These are phyloP conservation scores for Aspergillus candidus DNA, from an alignment of 2,329 filamentous ascomycete species.

Conservation along the genomic window DNA sequence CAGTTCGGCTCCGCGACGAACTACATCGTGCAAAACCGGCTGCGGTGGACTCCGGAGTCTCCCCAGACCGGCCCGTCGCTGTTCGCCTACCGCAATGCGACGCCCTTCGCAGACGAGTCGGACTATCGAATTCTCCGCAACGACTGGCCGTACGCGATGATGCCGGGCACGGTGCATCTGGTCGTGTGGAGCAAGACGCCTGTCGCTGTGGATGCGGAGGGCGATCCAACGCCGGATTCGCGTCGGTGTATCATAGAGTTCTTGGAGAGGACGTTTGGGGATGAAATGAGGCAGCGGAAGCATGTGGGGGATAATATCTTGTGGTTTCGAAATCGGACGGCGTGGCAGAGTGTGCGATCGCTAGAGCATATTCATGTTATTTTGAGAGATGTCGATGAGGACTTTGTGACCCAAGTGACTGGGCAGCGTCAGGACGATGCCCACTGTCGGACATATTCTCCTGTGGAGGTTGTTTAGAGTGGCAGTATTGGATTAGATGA, in stretches of 20 bases:
- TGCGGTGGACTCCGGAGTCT: not conserved
- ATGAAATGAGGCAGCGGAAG: not conserved
- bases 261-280: not conserved
- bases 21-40: constrained; percentile 1
- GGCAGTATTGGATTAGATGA: too few relatives aligned
- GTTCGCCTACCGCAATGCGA: not conserved
- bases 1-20: constrained; percentile 1
- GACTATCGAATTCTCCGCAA: constrained; percentile 5
- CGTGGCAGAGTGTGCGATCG: constrained; percentile 3
- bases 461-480: not conserved
- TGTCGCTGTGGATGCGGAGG: not conserved
- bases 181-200: constrained; percentile 3
- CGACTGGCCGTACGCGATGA: constrained; percentile 5
- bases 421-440: not conserved
- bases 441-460: not conserved
- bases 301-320: not conserved
- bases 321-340: constrained; percentile 3
- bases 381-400: constrained; percentile 1
- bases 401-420: not conserved
- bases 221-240: not conserved
- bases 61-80: not conserved
- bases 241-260: not conserved
- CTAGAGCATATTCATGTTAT: constrained; percentile 7
- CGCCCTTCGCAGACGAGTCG: not conserved
- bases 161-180: not conserved